Percentiles rank a stretch among this genome's conserved stretches.
Evolutionary conservation across 169 alveolate genomes (phyloP).

Genomic region (Plasmodium inui): DNA sequence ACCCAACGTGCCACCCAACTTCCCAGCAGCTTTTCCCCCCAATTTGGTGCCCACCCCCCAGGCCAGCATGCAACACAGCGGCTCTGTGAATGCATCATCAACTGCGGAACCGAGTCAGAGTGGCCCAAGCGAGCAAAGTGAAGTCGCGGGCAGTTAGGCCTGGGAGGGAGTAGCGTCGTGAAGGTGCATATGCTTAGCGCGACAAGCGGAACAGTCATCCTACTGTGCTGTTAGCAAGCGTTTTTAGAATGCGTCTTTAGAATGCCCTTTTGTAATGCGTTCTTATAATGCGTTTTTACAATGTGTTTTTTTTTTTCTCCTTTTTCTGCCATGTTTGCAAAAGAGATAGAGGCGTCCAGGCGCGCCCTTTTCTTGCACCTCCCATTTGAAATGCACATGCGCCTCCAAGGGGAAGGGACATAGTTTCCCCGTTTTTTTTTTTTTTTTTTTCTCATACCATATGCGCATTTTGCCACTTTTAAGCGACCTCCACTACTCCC

Average conservation of each 20-base stretch:
- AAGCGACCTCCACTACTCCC: not conserved
- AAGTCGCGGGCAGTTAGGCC: not conserved
- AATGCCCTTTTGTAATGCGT: not conserved
- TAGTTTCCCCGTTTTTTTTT: not conserved
- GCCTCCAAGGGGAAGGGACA: not conserved
- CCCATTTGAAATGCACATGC: not conserved
- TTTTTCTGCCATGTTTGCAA: not conserved
- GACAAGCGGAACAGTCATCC: not conserved
- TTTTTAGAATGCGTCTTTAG: not conserved
- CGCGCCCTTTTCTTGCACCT: not conserved
- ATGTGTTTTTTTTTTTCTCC: not conserved
- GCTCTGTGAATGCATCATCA: not conserved
- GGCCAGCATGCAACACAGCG: not conserved
- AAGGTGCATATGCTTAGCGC: not conserved
- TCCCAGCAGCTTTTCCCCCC: not conserved
- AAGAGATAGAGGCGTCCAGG: not conserved
- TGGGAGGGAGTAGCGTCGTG: not conserved
- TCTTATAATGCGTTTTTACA: not conserved
- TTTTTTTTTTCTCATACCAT: not conserved
- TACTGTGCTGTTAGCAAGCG: not conserved
- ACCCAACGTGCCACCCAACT: conserved; percentile 51
- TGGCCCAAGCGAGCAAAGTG: not conserved
- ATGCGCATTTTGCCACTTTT: not conserved
- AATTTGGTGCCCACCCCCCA: not conserved
- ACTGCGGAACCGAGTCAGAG: conserved; percentile 12